These are phyloP conservation scores for Blechomonas ayalai DNA, from an alignment of 208 protist species.

Conservation along the genomic window DNA sequence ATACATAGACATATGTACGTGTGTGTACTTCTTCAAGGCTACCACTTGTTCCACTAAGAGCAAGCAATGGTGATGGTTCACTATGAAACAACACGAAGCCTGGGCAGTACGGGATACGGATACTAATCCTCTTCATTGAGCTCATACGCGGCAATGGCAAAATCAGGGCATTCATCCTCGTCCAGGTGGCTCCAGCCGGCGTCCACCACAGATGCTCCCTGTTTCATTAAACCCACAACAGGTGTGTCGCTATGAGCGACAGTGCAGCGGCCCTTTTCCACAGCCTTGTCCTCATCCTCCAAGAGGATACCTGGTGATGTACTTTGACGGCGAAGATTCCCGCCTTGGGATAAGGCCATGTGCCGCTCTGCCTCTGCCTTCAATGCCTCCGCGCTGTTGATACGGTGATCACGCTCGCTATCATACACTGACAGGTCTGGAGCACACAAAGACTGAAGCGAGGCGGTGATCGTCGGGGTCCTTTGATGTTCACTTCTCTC, in stretches of 20 bases:
- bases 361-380: conserved; percentile 4
- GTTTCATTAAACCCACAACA: not conserved
- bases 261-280: too few relatives aligned
- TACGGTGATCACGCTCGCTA: conserved; percentile 53
- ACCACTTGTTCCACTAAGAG: too few relatives aligned
- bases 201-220: conserved; percentile 3
- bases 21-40: too few relatives aligned
- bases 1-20: too few relatives aligned
- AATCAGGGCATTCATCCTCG: conserved; percentile 25
- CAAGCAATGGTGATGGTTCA: too few relatives aligned
- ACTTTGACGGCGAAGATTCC: conserved; percentile 6
- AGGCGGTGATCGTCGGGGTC: conserved; percentile 3
- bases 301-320: too few relatives aligned
- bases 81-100: too few relatives aligned
- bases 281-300: conserved; percentile 15
- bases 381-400: conserved; percentile 45
- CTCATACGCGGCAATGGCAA: conserved; percentile 14
- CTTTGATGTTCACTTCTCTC: not conserved
- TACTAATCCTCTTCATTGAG: conserved; percentile 10
- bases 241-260: not conserved
- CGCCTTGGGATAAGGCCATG: not conserved
- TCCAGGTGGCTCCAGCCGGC: conserved; percentile 17
- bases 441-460: conserved; percentile 25
- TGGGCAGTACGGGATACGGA: too few relatives aligned
- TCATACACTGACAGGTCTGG: conserved; percentile 76